A percentile compares a stretch with the other conserved stretches of the same genome.
phyloP scores from a whole-genome alignment of 2,329 filamentous ascomycete species.

The Phoma sp. region DNA sequence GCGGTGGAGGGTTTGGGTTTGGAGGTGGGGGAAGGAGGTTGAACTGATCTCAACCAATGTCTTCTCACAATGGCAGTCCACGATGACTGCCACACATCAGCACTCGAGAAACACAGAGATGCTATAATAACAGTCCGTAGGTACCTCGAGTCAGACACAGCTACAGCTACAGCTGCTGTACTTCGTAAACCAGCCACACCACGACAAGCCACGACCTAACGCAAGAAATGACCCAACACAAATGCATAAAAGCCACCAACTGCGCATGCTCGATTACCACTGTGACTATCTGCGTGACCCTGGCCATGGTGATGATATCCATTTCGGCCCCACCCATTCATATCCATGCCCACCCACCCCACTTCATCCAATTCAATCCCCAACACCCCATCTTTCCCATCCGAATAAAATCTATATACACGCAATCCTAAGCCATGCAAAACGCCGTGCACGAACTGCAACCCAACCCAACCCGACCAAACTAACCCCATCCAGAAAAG shows the following conservation, averaged over 20 bases:
- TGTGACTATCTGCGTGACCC: constrained; percentile 3
- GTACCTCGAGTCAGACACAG: too few species aligned
- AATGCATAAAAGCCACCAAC: neutral
- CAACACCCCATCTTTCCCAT: too few species aligned
- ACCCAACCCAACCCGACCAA: too few species aligned
- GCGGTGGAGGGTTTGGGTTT: constrained; percentile 34
- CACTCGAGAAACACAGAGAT: too few species aligned
- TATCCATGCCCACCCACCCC: neutral
- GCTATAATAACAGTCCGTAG: too few species aligned
- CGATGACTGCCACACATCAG: too few species aligned
- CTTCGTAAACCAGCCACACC: too few species aligned
- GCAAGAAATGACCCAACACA: neutral
- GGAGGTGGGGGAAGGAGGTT: constrained; percentile 37
- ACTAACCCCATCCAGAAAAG: too few species aligned
- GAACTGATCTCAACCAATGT: constrained; percentile 12
- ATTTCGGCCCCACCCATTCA: neutral
- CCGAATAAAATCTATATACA: too few species aligned
- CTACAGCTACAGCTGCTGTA: too few species aligned
- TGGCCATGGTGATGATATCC: neutral
- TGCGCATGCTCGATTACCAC: neutral
- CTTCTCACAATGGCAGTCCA: neutral
- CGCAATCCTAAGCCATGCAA: too few species aligned
- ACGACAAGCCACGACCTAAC: neutral
- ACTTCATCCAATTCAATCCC: neutral
- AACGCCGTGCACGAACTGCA: too few species aligned